phyloP scores from a whole-genome alignment of 2,329 filamentous ascomycete genomes.

The Colletotrichum incanum region DNA sequence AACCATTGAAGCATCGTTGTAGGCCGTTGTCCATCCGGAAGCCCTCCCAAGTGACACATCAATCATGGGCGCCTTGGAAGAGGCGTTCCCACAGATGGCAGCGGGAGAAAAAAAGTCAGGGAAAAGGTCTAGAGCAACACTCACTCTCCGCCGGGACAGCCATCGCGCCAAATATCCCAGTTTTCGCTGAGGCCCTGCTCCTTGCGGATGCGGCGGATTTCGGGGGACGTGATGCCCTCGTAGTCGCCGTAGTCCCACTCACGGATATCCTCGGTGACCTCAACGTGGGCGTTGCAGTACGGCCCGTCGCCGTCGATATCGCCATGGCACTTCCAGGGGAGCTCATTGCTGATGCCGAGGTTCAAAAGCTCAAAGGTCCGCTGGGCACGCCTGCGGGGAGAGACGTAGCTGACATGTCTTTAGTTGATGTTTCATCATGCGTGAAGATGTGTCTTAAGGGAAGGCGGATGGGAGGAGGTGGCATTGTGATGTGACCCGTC shows the following conservation, averaged over 20 bases:
- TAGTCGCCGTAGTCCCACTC: constrained; percentile 94
- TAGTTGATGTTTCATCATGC: not conserved
- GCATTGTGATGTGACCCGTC: not conserved
- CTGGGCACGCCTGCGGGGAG: constrained; percentile 87
- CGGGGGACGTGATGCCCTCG: constrained; percentile 81
- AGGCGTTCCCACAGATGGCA: not conserved
- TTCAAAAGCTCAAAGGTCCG: constrained; percentile 91
- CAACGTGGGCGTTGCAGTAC: constrained; percentile 72
- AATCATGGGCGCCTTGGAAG: not conserved
- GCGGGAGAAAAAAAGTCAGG: not conserved
- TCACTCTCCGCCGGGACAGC: constrained; percentile 88
- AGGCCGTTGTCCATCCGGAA: not conserved
- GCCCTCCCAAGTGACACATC: not conserved
- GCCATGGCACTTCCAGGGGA: constrained; percentile 78
- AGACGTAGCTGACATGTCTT: constrained; percentile 77
- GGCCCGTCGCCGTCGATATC: constrained; percentile 52
- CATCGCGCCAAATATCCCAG: constrained; percentile 94
- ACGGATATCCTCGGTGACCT: constrained; percentile 80
- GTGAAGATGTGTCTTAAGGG: not conserved
- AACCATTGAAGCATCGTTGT: not conserved
- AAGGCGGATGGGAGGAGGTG: not conserved
- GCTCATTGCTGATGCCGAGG: constrained; percentile 76
- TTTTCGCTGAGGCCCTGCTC: constrained; percentile 69
- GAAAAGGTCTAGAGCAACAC: constrained; percentile 50
- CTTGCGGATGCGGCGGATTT: constrained; percentile 74